Evolutionary conservation across 805 yeast genomes (phyloP), one percentile per base, ranked within the genome.

Genomic region (Nakazawaea siamensis): DNA sequence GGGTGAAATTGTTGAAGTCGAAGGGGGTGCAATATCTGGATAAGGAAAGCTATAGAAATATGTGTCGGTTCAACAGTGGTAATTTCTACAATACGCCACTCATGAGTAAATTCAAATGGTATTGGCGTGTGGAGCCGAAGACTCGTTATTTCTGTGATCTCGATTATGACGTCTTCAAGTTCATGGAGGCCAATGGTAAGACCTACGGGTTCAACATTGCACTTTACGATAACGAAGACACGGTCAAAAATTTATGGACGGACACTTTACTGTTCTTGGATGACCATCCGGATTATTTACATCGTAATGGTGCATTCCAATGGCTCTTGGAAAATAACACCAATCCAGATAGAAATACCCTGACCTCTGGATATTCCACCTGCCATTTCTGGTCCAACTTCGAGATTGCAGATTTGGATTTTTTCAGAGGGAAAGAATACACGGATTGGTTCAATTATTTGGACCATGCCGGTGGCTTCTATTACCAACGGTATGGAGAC

Each of bases 321-420:
- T 74, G 74, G 66, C 50, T 73, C n/a, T 53, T 69, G 9, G 76
- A 73, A 34, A 57, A 66, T 43, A 51, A 62, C 43, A 79, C 71
- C 47, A 60, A 67, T 42, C 80, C 80, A 0, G 39, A 58, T 12
- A 65, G 67, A 38, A 55, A 57, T 5, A 26, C 47, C 30, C 39
- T 39, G 2, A 59, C 80, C 1, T 34, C 47, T 16, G 67, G 70
- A 4, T 73, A 70, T 47, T 70, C 76, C 1, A 58, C 64, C 1
- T 86, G 95, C 49, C 95, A 86, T 56, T 85, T 86, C 56, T 86
- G 95, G 95, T 74, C 88, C 17, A 86, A 85, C 54, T 86, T 85
- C 46, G 95, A 86, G 51, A 80, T 85, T 37, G 90, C 78, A 13
- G 79, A 82, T 47, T 68, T 86, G 80, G 90, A 86, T 44, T 86